Base-by-base conservation (phyloP, 345 rosid genomes). In the Mangifera indica region DNA sequence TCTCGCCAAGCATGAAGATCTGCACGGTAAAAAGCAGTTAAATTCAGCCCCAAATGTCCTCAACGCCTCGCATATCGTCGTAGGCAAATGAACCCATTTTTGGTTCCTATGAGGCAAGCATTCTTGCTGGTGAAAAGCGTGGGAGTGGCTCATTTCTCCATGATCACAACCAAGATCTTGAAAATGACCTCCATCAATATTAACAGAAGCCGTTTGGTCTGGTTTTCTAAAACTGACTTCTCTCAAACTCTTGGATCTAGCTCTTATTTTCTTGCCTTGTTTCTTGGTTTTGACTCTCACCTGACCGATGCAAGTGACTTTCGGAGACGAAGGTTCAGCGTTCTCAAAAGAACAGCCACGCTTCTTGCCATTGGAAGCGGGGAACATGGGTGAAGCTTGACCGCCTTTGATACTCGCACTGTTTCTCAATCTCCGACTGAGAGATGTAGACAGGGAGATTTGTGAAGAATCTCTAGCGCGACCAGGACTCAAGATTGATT, bases 221-320 rank as follows among this genome's bases (percentile, higher is more conserved):
- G 79, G 71, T 76, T 85, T 90, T 63, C 93, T 79, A 68, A 92
- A 92, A 66, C 94, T 88, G 12, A 80, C 77, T 55, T 91, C 97
- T 6, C 91, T 88, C 67, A 82, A 73, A 21, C 87, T 84, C 37
- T 77, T 79, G 34, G 97, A 89, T 87, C 91, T 84, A 18, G 90
- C 80, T 67, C 89, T 74, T 60, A 89, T 78, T 81, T 87, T 92
- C 84, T 84, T 92, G 18, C 88, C 91, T 53, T 93, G 96, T 75
- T 91, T 93, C 86, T 93, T 94, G 14, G 98, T 90, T 84, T 94
- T 94, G 4, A 94, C 98, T 42, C 98, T 79, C 17, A 94, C 98
- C 60, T 92, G 98, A 11, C 98, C 98, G 21, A 94, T 92, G 55
- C 98, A 94, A 49, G 98, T 92, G 20, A 94, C 98, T 74, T 94